Conservation (phyloP, 768 basidiomycete species). For the Hericium coralloides region DNA sequence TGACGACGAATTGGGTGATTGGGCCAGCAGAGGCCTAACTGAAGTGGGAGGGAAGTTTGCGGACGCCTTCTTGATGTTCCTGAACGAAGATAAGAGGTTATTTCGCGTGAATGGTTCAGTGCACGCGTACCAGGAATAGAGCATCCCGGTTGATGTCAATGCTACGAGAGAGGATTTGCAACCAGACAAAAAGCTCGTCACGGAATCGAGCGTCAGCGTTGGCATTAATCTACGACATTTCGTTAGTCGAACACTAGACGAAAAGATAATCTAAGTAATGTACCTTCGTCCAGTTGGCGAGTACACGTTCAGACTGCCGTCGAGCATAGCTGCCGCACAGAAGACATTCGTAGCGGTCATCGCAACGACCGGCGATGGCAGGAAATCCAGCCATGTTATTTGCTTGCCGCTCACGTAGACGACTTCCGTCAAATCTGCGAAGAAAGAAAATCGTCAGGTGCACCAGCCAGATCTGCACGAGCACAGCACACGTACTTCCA, state of each 20-base stretch:
- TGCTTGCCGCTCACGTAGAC: conserved; percentile 53
- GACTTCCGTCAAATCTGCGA: conserved; percentile 60
- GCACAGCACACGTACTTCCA: conserved; percentile 32
- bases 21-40: conserved; percentile 47
- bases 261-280: conserved; percentile 13
- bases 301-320: conserved; percentile 79
- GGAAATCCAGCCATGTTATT: conserved; percentile 85
- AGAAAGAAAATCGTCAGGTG: background rate
- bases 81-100: conserved; percentile 19
- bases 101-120: too few species aligned
- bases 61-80: conserved; percentile 66
- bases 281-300: conserved; percentile 79
- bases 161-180: conserved; percentile 57
- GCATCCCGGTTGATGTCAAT: conserved; percentile 60
- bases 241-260: background rate
- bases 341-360: conserved; percentile 57
- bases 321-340: conserved; percentile 70
- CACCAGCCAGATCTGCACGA: background rate
- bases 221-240: conserved; percentile 56
- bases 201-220: conserved; percentile 60
- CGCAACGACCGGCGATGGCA: conserved; percentile 62
- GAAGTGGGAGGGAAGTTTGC: conserved; percentile 60
- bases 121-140: conserved; percentile 64
- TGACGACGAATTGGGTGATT: conserved; percentile 36
- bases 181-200: conserved; percentile 61